Base-by-base conservation (phyloP, 495 filamentous ascomycete species). In the Neurospora hispaniola region DNA sequence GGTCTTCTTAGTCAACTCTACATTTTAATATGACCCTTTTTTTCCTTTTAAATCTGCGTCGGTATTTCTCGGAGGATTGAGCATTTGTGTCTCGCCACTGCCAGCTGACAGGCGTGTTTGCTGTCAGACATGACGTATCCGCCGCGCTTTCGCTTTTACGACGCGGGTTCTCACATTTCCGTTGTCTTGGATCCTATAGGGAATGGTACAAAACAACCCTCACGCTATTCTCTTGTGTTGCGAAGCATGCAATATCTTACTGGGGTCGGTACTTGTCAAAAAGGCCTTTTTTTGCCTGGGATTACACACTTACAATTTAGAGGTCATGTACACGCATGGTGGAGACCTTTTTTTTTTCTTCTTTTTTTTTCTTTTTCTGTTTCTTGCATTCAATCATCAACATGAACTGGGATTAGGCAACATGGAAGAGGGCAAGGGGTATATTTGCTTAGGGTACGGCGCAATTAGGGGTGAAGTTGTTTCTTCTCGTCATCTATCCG, bases 1-100 rank as follows among this genome's bases (percentile, higher is more conserved):
- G 77, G 44, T 71, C 76, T 46, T 84, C 78, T 41, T 71, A 70
- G 44, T 43, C 71, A 41, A 23, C 18, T 31, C 14, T 42, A 14
- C 48, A 23, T 35, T 39, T 20, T 69, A 40, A 31, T 38, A 35
- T 69, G n/a, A 38, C 71, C 66, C 35, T 27, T 44, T 23, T 38
- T 48, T 38, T 6, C 23, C 40, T 31, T 42, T 38, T 7, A 41
- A 31, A 35, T 59, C 42, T 59, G 44, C 5, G 54, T 66, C 54
- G 27, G 54, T 66, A 14, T 66, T 66, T 66, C 27, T 66, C 27
- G 54, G 54, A 66, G 54, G 54, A 35, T 35, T 66, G 27, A 35
- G 27, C 54, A 66, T 66, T 27, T 66, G 27, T 66, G 27, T 66
- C 54, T 66, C 54, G 54, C 23, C 54, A 66, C 54, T 16, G 54